These are phyloP conservation scores for Akanthomyces muscarius DNA, from an alignment of 2,329 filamentous ascomycete species.

Conservation along the genomic window DNA sequence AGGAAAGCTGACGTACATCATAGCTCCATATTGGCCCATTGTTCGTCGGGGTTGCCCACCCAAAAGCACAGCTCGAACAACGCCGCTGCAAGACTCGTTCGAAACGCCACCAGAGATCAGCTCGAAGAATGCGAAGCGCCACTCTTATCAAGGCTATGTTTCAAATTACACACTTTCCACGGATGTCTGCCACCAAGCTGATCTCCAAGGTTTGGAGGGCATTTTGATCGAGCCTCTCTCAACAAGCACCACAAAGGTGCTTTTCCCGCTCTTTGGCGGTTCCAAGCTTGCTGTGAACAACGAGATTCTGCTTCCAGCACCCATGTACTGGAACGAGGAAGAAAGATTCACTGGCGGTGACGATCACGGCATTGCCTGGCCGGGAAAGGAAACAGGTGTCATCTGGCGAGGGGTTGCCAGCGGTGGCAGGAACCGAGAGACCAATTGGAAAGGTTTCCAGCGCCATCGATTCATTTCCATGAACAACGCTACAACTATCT, in stretches of 20 bases:
- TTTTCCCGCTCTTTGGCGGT: slow-evolving; percentile 64
- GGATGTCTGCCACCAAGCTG: slow-evolving; percentile 63
- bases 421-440: slow-evolving; percentile 53
- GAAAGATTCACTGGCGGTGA: slow-evolving; percentile 58
- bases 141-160: slow-evolving; percentile 55
- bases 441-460: slow-evolving; percentile 70
- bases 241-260: slow-evolving; percentile 50
- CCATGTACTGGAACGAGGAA: slow-evolving; percentile 60
- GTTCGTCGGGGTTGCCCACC: slow-evolving; percentile 59
- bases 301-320: slow-evolving; percentile 64
- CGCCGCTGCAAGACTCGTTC: slow-evolving; percentile 42
- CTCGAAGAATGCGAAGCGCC: slow-evolving; percentile 41
- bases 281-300: slow-evolving; percentile 67
- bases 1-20: no score
- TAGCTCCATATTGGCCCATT: slow-evolving; percentile 24
- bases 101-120: slow-evolving; percentile 39
- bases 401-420: slow-evolving; percentile 67
- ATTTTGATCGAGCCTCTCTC: slow-evolving; percentile 60
- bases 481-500: slow-evolving; percentile 62
- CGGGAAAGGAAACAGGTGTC: slow-evolving; percentile 48
- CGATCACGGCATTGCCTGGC: slow-evolving; percentile 52
- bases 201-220: slow-evolving; percentile 59
- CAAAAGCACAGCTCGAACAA: slow-evolving; percentile 54
- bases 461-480: slow-evolving; percentile 71
- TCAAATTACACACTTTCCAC: slow-evolving; percentile 58